Evolutionary conservation across 371 early-diverging fungal genomes (phyloP).

Genomic region (Fennellomyces sp.): DNA sequence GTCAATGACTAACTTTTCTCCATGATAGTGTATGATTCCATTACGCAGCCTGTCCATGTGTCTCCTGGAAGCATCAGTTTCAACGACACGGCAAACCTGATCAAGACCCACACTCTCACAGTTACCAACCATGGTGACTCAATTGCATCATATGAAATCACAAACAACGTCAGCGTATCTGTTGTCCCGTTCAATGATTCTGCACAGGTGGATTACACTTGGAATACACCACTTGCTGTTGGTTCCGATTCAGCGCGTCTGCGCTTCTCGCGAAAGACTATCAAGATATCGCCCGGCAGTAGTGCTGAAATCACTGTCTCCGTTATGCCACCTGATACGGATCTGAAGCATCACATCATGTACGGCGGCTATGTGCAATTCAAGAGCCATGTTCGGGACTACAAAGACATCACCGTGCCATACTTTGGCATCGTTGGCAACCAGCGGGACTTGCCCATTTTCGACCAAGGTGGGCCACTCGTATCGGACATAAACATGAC

Average conservation of each 20-base stretch:
- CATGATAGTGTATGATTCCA: conserved; percentile 56
- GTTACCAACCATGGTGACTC: conserved; percentile 57
- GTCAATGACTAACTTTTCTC: too few species aligned
- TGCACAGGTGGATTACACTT: conserved; percentile 10
- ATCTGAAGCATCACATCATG: conserved; percentile 27
- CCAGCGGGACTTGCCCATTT: conserved; percentile 41
- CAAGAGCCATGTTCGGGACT: background rate
- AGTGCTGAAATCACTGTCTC: conserved; percentile 14
- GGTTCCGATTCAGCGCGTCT: too few species aligned
- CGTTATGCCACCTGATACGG: background rate
- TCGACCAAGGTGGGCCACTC: conserved; percentile 26
- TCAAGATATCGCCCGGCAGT: conserved; percentile 33
- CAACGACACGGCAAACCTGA: conserved; percentile 61
- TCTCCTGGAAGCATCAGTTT: conserved; percentile 69
- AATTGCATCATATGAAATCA: conserved; percentile 36
- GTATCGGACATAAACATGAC: conserved; percentile 7
- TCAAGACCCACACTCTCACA: conserved; percentile 34
- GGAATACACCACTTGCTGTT: too few species aligned
- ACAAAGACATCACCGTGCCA: conserved; percentile 47
- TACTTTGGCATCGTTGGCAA: conserved; percentile 62
- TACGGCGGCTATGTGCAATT: conserved; percentile 41
- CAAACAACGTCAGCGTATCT: conserved; percentile 27
- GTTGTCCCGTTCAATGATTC: conserved; percentile 32
- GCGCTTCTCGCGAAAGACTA: background rate
- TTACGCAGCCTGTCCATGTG: conserved; percentile 49